Percentiles rank a stretch among this genome's conserved stretches.
phyloP scores from a whole-genome alignment of 139 green algal species.

The Picochlorum sp. region DNA sequence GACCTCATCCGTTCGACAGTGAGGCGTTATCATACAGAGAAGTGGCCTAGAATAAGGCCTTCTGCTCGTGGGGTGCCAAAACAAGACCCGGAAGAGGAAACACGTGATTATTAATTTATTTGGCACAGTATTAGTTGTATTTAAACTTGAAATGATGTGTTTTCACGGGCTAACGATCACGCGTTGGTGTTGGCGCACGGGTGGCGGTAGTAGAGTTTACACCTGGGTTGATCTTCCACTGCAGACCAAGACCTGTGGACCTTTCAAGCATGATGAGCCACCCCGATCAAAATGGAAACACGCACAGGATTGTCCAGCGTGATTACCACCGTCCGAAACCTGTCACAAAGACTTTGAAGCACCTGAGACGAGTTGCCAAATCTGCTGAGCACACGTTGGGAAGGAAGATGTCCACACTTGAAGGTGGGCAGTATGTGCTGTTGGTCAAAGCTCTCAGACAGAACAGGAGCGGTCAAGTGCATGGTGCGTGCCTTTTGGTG shows the following conservation, averaged over 20 bases:
- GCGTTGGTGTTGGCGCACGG: not conserved
- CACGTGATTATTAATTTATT: slow-evolving; percentile 2
- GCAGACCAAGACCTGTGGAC: no score
- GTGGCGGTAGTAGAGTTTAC: no score
- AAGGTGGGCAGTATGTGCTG: not conserved
- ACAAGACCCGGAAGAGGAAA: slow-evolving; percentile 6
- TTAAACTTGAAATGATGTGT: slow-evolving; percentile 1
- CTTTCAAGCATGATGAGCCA: no score
- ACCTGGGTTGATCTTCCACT: no score
- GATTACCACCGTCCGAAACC: not conserved
- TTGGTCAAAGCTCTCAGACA: slow-evolving; percentile 6
- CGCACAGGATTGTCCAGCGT: not conserved
- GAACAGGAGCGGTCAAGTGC: slow-evolving; percentile 2
- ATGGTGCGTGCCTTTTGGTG: not conserved
- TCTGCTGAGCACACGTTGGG: not conserved
- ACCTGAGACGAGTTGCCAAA: no score
- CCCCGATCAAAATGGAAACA: no score
- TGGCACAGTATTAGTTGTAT: slow-evolving; percentile 1
- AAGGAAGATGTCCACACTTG: not conserved
- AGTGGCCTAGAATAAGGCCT: no score
- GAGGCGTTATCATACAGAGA: no score
- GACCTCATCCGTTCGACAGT: no score
- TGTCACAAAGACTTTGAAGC: slow-evolving; percentile 1
- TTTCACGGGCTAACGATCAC: not conserved
- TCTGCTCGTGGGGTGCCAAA: not conserved